A percentile compares a stretch with the other conserved stretches of the same genome.
Evolutionary conservation across 2,329 filamentous ascomycete genomes (phyloP).

Genomic region (Mycogone perniciosa): DNA sequence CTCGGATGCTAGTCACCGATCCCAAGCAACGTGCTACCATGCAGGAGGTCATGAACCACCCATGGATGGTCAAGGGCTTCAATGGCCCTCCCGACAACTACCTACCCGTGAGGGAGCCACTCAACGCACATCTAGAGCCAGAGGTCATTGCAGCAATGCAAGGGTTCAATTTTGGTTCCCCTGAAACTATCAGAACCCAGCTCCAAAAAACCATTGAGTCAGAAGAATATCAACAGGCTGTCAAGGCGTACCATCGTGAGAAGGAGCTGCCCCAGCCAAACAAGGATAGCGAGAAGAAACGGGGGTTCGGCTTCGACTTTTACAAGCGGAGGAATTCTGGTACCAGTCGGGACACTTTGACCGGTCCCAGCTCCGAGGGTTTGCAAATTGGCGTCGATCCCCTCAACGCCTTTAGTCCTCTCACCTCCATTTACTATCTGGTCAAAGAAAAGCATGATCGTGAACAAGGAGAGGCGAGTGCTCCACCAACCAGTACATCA

Average conservation of each 20-base stretch:
- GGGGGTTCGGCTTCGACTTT: slow-evolving; percentile 88
- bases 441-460: slow-evolving; percentile 91
- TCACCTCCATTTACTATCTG: slow-evolving; percentile 91
- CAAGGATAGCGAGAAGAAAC: slow-evolving; percentile 70
- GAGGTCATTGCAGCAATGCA: slow-evolving; percentile 90
- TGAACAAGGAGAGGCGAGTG: slow-evolving; percentile 44
- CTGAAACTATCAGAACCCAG: slow-evolving; percentile 75
- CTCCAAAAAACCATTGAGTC: slow-evolving; percentile 84
- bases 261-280: slow-evolving; percentile 51
- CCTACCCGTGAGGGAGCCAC: slow-evolving; percentile 72
- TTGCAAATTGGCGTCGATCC: slow-evolving; percentile 79
- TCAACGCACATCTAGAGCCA: slow-evolving; percentile 76
- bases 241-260: slow-evolving; percentile 64
- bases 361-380: slow-evolving; percentile 76
- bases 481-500: slow-evolving; percentile 41
- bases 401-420: slow-evolving; percentile 84
- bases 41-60: slow-evolving; percentile 87
- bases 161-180: slow-evolving; percentile 90
- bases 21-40: slow-evolving; percentile 80
- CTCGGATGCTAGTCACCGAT: slow-evolving; percentile 92
- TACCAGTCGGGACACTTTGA: slow-evolving; percentile 80
- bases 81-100: slow-evolving; percentile 82
- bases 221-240: slow-evolving; percentile 83
- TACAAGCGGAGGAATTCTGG: slow-evolving; percentile 91
- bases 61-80: slow-evolving; percentile 94